Conservation (phyloP, 2,329 filamentous ascomycete genomes). For the Alternaria hordeiaustralica region DNA sequence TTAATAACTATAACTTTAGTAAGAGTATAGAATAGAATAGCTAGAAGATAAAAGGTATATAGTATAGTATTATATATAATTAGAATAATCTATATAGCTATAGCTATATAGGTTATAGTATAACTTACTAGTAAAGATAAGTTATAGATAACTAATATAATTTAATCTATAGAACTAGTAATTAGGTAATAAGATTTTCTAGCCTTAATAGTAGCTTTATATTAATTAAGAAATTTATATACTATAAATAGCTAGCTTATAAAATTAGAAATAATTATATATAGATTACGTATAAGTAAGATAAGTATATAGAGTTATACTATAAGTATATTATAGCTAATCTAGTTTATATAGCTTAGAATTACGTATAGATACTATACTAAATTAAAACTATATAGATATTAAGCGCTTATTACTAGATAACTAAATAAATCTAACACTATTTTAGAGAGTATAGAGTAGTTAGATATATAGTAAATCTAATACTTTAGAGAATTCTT, state of each 20-base stretch:
- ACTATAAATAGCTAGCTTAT: background rate
- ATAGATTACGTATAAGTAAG: background rate
- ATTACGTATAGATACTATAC: too few relatives aligned
- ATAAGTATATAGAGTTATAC: background rate
- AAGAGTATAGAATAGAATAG: background rate
- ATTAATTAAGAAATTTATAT: background rate
- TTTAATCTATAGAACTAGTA: background rate
- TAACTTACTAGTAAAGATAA: background rate
- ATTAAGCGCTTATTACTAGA: background rate
- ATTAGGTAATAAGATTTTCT: background rate
- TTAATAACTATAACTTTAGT: background rate
- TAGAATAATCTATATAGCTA: background rate
- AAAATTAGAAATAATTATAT: background rate
- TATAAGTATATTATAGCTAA: background rate
- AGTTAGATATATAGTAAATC: slow-evolving; percentile 1
- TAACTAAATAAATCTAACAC: slow-evolving; percentile 6
- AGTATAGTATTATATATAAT: background rate
- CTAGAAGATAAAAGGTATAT: background rate
- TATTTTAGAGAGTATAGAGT: slow-evolving; percentile 2
- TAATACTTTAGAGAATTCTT: slow-evolving; percentile 3
- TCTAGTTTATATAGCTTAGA: too few relatives aligned
- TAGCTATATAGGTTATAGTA: background rate
- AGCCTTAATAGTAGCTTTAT: background rate
- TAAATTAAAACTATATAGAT: too few relatives aligned
- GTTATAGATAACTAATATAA: background rate